Base-by-base conservation (phyloP, 768 basidiomycete species). In the Tricholoma saponaceum region DNA sequence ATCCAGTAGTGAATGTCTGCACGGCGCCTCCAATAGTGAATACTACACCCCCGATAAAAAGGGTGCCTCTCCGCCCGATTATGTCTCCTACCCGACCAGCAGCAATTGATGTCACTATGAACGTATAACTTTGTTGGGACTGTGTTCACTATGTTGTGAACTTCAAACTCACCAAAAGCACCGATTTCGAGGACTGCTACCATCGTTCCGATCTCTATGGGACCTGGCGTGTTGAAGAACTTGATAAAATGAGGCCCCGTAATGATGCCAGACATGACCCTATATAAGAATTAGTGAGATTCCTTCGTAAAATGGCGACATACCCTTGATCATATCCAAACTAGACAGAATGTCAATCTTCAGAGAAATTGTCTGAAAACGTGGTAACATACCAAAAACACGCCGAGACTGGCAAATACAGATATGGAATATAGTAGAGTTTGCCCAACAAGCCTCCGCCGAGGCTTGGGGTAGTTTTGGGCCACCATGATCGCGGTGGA, bases 161-260 rank as follows among this genome's bases (percentile, higher is more conserved):
- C 41, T 20, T 1, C 7, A 49, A 39, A 67, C 83, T 30, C 65
- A 89, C 91, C 78, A 67, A 95, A 85, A 44, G 92, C 93, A 39
- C 93, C 92, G 39, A 95, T 81, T 69, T 95, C 92, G 22, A 94
- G 74, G 0, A 93, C 88, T n/a, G 92, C 88, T 32, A 94, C 92
- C 90, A 95, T 94, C 9, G 88, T 90, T 25, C 91, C 92, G 26
- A 92, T 67, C 65, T 85, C 79, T 57, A 86, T 72, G 0, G 86
- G 78, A 32, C 78, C 79, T 3, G 91, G 92, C 0, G 82, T 76
- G 60, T 87, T 76, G 74, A 95, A 93, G 72, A 80, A 94, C 43
- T 83, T 79, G 62, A 77, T 82, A 69, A 90, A 90, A 69, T 90
- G 79, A n/a, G 87, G 86, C 0, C 86, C 87, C 28, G 85, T 95